Evolutionary conservation across 2,329 filamentous ascomycete genomes (phyloP).

Genomic region (Aureobasidium sp.): DNA sequence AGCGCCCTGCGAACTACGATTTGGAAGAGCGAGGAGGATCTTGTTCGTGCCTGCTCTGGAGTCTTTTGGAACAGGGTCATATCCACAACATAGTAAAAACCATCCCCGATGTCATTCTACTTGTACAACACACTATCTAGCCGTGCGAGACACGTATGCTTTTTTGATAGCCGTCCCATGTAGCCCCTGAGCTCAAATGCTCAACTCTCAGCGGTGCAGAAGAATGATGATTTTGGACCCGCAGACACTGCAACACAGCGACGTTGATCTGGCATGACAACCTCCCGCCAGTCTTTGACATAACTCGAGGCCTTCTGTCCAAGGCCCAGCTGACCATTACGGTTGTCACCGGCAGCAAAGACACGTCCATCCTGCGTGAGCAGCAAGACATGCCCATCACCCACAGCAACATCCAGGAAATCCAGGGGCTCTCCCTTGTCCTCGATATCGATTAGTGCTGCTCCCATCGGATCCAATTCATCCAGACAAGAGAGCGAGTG

Average conservation of each 20-base stretch:
- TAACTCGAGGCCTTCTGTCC: conserved; percentile 15
- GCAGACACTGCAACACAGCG: neutral
- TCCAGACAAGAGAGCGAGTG: conserved; percentile 17
- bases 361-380: conserved; percentile 43
- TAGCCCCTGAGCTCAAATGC: too few relatives aligned
- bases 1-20: neutral
- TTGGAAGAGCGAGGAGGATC: too few relatives aligned
- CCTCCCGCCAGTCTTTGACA: conserved; percentile 20
- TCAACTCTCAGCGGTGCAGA: neutral
- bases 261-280: conserved; percentile 7
- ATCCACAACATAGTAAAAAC: too few relatives aligned
- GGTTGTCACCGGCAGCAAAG: conserved; percentile 49
- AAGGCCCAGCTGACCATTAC: conserved; percentile 50
- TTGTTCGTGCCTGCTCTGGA: too few relatives aligned
- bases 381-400: conserved; percentile 50
- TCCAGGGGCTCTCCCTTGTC: conserved; percentile 35
- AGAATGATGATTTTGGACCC: conserved; percentile 5
- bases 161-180: too few relatives aligned
- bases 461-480: conserved; percentile 18
- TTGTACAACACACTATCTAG: too few relatives aligned
- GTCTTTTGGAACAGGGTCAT: too few relatives aligned
- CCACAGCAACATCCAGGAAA: conserved; percentile 49
- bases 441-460: conserved; percentile 27
- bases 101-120: too few relatives aligned
- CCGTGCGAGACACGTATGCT: too few relatives aligned